These are phyloP conservation scores for Moricandia moricandioides DNA, from an alignment of 345 rosid species.

Conservation along the genomic window DNA sequence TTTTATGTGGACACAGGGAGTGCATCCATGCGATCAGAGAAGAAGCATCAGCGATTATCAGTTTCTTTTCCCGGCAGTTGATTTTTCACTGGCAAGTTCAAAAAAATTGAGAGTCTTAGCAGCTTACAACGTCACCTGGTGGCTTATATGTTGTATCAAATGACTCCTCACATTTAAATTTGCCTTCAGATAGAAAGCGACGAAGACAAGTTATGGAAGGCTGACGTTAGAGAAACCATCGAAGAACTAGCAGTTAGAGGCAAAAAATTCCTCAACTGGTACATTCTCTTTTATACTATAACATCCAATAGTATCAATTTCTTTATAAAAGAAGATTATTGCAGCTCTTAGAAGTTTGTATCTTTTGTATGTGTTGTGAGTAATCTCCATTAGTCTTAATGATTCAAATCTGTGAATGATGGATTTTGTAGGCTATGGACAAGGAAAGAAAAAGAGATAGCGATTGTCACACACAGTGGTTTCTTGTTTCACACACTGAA, in stretches of 20 bases:
- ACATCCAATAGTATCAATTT: background rate
- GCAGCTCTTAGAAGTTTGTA: conserved; percentile 6
- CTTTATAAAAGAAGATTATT: background rate
- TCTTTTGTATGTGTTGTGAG: background rate
- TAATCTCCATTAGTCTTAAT: background rate
- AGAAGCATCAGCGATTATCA: conserved; percentile 70
- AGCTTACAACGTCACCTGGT: background rate
- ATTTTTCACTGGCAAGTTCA: conserved; percentile 84
- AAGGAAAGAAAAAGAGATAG: conserved; percentile 95
- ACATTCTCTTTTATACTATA: conserved; percentile 4
- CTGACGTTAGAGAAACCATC: conserved; percentile 75
- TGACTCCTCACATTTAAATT: conserved; percentile 27
- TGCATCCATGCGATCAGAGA: conserved; percentile 87
- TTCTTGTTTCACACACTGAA: conserved; percentile 78
- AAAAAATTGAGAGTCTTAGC: conserved; percentile 29
- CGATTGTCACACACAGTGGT: conserved; percentile 91
- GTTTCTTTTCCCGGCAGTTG: conserved; percentile 88
- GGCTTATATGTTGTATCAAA: conserved; percentile 3
- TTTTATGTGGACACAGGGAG: conserved; percentile 58
- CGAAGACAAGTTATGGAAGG: conserved; percentile 78
- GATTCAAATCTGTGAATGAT: background rate
- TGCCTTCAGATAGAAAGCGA: conserved; percentile 67
- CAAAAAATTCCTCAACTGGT: conserved; percentile 78
- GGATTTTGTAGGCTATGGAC: conserved; percentile 82
- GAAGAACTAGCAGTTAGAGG: conserved; percentile 82